Percentiles rank a stretch among this genome's conserved stretches.
phyloP scores from a whole-genome alignment of 176 grass and related monocot genomes.

The Carex myosuroides region DNA sequence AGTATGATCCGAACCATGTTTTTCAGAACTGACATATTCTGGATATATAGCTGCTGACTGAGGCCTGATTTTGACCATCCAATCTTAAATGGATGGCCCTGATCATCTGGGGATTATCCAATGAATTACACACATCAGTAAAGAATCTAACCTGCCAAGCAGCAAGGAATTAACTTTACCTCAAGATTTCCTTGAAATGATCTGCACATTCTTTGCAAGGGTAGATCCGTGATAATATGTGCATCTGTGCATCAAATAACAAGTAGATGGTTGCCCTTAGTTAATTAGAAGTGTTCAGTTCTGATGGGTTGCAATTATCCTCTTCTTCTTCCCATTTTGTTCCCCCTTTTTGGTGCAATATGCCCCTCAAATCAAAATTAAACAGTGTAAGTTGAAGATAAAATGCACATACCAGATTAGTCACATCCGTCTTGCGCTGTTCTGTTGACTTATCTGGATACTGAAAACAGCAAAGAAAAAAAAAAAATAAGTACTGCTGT shows the following conservation, averaged over 20 bases:
- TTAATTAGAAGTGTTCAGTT: not conserved
- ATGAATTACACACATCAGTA: not conserved
- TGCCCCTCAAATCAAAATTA: not conserved
- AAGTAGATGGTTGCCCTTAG: not conserved
- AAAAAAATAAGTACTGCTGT: not conserved
- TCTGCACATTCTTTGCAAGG: slow-evolving; percentile 23
- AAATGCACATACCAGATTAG: slow-evolving; percentile 1
- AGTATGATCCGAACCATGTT: not conserved
- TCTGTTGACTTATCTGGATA: slow-evolving; percentile 5
- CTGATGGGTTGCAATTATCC: not conserved
- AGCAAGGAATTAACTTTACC: not conserved
- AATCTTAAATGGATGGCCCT: not conserved
- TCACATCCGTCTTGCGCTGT: not conserved
- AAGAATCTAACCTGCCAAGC: not conserved
- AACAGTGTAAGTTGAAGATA: not conserved
- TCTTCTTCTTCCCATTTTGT: not conserved
- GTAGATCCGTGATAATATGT: slow-evolving; percentile 14
- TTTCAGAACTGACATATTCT: not conserved
- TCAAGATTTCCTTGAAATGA: slow-evolving; percentile 22
- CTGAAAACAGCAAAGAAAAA: not conserved
- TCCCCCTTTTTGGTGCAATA: not conserved
- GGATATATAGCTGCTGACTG: not conserved
- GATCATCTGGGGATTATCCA: not conserved
- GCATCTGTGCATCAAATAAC: not conserved
- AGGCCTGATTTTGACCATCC: not conserved